These are phyloP conservation scores for Saccharomyces pastorianus DNA, from an alignment of 1,139 yeast species.

Conservation along the genomic window DNA sequence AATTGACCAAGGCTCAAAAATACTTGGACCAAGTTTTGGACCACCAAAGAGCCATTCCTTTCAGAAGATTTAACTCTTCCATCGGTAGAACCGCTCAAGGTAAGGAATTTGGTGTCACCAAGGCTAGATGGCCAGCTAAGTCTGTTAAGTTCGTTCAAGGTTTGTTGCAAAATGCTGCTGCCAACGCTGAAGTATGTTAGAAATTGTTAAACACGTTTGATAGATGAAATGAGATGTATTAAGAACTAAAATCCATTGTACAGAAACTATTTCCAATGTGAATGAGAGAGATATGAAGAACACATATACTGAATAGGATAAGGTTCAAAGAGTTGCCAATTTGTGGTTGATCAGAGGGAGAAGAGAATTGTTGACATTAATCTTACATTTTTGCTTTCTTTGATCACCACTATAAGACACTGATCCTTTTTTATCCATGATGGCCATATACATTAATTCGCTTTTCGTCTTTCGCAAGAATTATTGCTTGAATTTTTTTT, in stretches of 20 bases:
- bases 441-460: no score
- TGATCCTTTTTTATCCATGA: neutral
- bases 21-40: conserved; percentile 95
- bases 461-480: neutral
- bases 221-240: neutral
- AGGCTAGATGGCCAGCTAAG: conserved; percentile 99
- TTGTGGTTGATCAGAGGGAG: no score
- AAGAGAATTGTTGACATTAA: no score
- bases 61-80: conserved; percentile 95
- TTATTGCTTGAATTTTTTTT: neutral
- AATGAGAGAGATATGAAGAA: neutral
- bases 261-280: no score
- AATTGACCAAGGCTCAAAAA: conserved; percentile 88
- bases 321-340: no score
- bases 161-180: conserved; percentile 93
- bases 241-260: neutral
- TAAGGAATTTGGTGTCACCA: conserved; percentile 99
- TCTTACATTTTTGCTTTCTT: no score
- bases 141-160: conserved; percentile 93
- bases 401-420: no score
- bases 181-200: conserved; percentile 83
- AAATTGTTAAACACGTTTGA: neutral
- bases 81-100: conserved; percentile 99
- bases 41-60: conserved; percentile 99
- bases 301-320: no score